Base-by-base conservation (phyloP, 805 yeast species). In the Metschnikowia bowlesiae region DNA sequence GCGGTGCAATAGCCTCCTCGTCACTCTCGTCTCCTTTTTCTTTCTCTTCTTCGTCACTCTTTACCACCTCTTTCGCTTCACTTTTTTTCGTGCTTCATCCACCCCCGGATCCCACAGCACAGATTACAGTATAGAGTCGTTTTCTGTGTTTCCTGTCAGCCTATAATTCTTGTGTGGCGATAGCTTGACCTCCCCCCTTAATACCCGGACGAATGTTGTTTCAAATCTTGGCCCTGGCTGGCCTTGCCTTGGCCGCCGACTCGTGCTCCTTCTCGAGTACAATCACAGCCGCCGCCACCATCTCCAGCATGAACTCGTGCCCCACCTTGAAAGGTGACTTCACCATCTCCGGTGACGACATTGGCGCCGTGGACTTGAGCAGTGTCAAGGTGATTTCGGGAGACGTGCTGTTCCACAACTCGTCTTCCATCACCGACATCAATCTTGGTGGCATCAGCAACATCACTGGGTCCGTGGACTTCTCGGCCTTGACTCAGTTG, bases 311-410 rank as follows among this genome's bases (percentile, higher is more conserved):
- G 48, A 67, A 63, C 52, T 54, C 75, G 9, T 73, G 78, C 59
- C 67, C 71, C n/a, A 73, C 76, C 22, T 64, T 73, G 51, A 69
- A 65, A 29, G 78, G 78, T 46, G 58, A 61, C 45, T 69, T 73
- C 48, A 66, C 69, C 53, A 61, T 73, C 48, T 60, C 67, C 46
- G 74, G 74, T 36, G 67, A 67, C 53, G 67, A 58, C 26, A 48
- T 70, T 34, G 63, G 60, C 18, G 34, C 62, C 10, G 51, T 70
- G 44, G 69, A 68, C 50, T 68, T 70, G 55, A 56, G 64, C 39
- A 35, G 51, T 11, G 70, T 70, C 36, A 47, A 62, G 56, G 58
- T 56, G 48, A 57, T 71, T 31, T 52, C 50, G 34, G 75, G 71
- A 29, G 67, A 67, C 46, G 49, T 73, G 39, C 59, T 54, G 33